Percentiles rank a stretch among this genome's conserved stretches.
phyloP scores from a whole-genome alignment of 1,139 yeast genomes.

The Pichia kudriavzevii region DNA sequence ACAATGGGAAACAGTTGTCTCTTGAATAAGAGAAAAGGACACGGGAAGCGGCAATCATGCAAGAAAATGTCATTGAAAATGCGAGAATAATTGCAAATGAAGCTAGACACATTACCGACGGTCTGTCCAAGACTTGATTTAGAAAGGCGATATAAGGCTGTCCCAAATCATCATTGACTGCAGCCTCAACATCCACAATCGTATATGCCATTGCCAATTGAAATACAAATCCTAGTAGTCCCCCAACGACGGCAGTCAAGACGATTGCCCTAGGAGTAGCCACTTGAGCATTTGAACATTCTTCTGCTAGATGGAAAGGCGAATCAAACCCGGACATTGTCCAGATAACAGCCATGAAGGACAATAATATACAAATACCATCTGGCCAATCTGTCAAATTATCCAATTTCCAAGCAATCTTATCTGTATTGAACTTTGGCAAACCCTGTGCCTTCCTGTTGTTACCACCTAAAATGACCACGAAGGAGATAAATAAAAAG shows the following conservation, averaged over 20 bases:
- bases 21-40: slow-evolving; percentile 65
- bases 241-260: slow-evolving; percentile 56
- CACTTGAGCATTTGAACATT: slow-evolving; percentile 51
- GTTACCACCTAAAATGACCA: slow-evolving; percentile 53
- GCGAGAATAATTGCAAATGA: slow-evolving; percentile 53
- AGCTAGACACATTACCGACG: slow-evolving; percentile 46
- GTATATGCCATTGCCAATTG: slow-evolving; percentile 64
- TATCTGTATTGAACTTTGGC: slow-evolving; percentile 45
- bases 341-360: slow-evolving; percentile 65
- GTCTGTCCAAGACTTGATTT: slow-evolving; percentile 41
- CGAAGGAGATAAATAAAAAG: slow-evolving; percentile 48
- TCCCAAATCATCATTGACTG: slow-evolving; percentile 48
- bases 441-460: slow-evolving; percentile 32
- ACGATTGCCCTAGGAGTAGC: slow-evolving; percentile 64
- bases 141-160: slow-evolving; percentile 60
- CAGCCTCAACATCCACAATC: slow-evolving; percentile 43
- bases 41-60: slow-evolving; percentile 64
- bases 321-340: slow-evolving; percentile 73
- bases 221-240: slow-evolving; percentile 53
- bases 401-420: slow-evolving; percentile 48
- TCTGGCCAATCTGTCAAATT: slow-evolving; percentile 64
- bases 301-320: slow-evolving; percentile 69
- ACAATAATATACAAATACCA: slow-evolving; percentile 54
- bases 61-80: slow-evolving; percentile 63
- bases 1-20: slow-evolving; percentile 62